Evolutionary conservation across 1,139 yeast species (phyloP), one percentile per base, ranked within the genome.

Genomic region (Candida freyschussii): DNA sequence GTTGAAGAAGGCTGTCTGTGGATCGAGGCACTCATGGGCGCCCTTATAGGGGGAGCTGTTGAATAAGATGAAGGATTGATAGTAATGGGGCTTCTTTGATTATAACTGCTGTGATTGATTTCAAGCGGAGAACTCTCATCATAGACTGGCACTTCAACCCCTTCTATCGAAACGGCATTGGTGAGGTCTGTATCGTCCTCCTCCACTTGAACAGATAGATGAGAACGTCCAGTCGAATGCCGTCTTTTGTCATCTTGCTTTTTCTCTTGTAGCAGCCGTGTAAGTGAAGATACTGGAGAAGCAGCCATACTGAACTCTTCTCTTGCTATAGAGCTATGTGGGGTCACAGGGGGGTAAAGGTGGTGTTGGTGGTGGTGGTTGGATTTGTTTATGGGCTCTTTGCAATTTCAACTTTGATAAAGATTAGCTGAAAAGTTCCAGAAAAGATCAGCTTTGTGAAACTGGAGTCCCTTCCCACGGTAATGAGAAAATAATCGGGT

Each of bases 1-100:
- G 24, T 21, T 4, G 24, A 27, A 2, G 47, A 38, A 2, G 50
- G 53, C 9, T 46, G 47, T 29, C 55, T 43, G 26, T 49, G 55
- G 24, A 48, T 43, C 7, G 53, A 50, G 1, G 53, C 40, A 12
- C 46, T 37, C 33, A 47, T 32, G 12, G 55, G 55, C 6, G 55
- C 53, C 24, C 50, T 46, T 21, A 50, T 50, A 3, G 55, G 55
- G 13, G 55, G 55, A 3, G 55, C 53, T 1, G 46, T 28, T 4
- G 48, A 33, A 33, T 38, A 34, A 15, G 43, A 34, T 10, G 43
- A 37, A 11, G 45, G 40, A 26, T 37, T 43, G 34, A 47, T 49
- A 17, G 45, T 30, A 24, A 49, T 47, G 33, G 52, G 51, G 22
- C 50, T 45, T 29, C 52, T 36, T 27, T 43, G 47, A 22, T 34